phyloP scores from a whole-genome alignment of 805 yeast species.

The Metschnikowia koreensis region DNA sequence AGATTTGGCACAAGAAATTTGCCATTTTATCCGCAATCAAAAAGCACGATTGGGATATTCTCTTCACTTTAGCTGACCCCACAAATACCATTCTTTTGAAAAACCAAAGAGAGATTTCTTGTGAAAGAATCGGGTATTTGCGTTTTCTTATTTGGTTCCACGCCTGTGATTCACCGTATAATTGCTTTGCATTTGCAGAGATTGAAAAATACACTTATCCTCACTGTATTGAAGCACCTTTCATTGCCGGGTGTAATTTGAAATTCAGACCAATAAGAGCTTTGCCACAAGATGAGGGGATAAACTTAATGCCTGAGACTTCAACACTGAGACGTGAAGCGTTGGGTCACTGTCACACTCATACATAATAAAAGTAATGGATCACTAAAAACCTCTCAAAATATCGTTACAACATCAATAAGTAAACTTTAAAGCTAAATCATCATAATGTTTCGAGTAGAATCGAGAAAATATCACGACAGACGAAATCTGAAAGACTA shows the following conservation, averaged over 20 bases:
- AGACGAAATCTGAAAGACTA: too few relatives aligned
- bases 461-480: too few relatives aligned
- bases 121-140: background rate
- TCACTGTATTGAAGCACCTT: background rate
- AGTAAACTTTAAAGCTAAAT: too few relatives aligned
- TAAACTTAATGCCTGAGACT: too few relatives aligned
- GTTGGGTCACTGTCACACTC: too few relatives aligned
- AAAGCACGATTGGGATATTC: background rate
- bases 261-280: too few relatives aligned
- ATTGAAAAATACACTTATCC: background rate
- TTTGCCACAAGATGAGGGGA: too few relatives aligned
- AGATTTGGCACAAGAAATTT: background rate
- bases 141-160: constrained; percentile 1
- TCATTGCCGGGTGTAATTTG: background rate
- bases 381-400: too few relatives aligned
- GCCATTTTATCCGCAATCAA: background rate
- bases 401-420: too few relatives aligned
- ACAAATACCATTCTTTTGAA: background rate
- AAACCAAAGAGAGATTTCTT: background rate
- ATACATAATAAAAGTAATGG: too few relatives aligned
- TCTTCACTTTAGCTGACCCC: background rate
- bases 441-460: too few relatives aligned
- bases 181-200: background rate
- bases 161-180: background rate
- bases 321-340: too few relatives aligned